A percentile compares a stretch with the other conserved stretches of the same genome.
These are phyloP conservation scores for Lipomyces starkeyi DNA, from an alignment of 805 yeast species.

Conservation along the genomic window DNA sequence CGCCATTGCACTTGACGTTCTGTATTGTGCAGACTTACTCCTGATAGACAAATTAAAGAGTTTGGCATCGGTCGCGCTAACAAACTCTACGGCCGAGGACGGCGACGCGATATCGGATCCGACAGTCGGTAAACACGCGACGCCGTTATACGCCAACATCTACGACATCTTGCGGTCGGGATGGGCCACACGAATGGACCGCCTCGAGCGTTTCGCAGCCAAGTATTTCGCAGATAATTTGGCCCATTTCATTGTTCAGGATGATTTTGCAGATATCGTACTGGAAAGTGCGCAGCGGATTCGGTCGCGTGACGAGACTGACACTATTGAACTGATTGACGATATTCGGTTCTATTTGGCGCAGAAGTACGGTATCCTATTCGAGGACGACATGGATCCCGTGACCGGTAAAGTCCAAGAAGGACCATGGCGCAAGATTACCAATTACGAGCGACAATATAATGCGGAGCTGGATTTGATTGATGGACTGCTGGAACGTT, in stretches of 20 bases:
- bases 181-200: constrained; percentile 69
- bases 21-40: constrained; percentile 62
- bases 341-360: constrained; percentile 71
- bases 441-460: constrained; percentile 46
- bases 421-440: constrained; percentile 41
- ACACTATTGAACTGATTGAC: constrained; percentile 79
- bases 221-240: constrained; percentile 61
- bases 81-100: constrained; percentile 43
- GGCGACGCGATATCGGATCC: constrained; percentile 44
- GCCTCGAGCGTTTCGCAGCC: constrained; percentile 69
- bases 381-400: constrained; percentile 38
- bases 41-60: constrained; percentile 65
- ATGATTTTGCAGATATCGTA: constrained; percentile 51
- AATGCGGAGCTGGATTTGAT: constrained; percentile 50
- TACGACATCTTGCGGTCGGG: constrained; percentile 66
- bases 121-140: constrained; percentile 8
- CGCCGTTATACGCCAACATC: constrained; percentile 47
- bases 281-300: constrained; percentile 63
- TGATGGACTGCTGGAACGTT: constrained; percentile 50
- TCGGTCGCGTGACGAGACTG: constrained; percentile 68
- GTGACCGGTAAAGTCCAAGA: constrained; percentile 35
- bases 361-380: constrained; percentile 48
- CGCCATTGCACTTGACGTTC: constrained; percentile 58
- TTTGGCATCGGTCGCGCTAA: constrained; percentile 56
- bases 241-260: constrained; percentile 46